phyloP scores from a whole-genome alignment of 2,329 filamentous ascomycete species.

The Graphilbum fragrans region DNA sequence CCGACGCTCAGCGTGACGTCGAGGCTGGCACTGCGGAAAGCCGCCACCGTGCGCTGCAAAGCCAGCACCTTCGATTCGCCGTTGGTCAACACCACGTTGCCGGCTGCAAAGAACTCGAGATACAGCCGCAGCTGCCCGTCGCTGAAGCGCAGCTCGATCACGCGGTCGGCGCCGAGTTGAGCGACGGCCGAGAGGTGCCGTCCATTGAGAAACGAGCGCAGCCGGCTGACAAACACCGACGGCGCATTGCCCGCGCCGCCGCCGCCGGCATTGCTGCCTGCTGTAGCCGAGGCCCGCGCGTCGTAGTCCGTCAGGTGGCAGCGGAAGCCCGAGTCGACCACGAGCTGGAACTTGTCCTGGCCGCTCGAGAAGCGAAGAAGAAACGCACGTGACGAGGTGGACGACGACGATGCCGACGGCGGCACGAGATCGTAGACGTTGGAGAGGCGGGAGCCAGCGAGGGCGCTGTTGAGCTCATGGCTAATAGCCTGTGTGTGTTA shows the following conservation, averaged over 20 bases:
- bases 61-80: slow-evolving; percentile 70
- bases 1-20: slow-evolving; percentile 11
- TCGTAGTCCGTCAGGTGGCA: slow-evolving; percentile 82
- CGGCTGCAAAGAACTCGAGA: slow-evolving; percentile 88
- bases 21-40: slow-evolving; percentile 11
- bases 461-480: slow-evolving; percentile 71
- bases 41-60: slow-evolving; percentile 43
- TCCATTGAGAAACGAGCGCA: slow-evolving; percentile 83
- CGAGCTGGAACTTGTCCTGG: slow-evolving; percentile 74
- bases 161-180: slow-evolving; percentile 86
- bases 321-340: slow-evolving; percentile 92
- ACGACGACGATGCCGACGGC: slow-evolving; percentile 4
- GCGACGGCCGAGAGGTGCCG: slow-evolving; percentile 66
- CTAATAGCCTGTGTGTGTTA: slow-evolving; percentile 62
- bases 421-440: slow-evolving; percentile 79
- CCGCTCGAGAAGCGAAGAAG: slow-evolving; percentile 93
- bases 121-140: slow-evolving; percentile 82
- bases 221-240: slow-evolving; percentile 69
- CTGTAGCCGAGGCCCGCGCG: slow-evolving; percentile 63
- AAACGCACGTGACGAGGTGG: slow-evolving; percentile 71
- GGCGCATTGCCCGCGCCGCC: slow-evolving; percentile 36
- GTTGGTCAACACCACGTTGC: slow-evolving; percentile 90
- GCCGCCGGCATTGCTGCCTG: background rate
- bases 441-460: slow-evolving; percentile 69
- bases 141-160: slow-evolving; percentile 86